Conservation (phyloP, 805 yeast species). For the Barnettozyma botsteinii region DNA sequence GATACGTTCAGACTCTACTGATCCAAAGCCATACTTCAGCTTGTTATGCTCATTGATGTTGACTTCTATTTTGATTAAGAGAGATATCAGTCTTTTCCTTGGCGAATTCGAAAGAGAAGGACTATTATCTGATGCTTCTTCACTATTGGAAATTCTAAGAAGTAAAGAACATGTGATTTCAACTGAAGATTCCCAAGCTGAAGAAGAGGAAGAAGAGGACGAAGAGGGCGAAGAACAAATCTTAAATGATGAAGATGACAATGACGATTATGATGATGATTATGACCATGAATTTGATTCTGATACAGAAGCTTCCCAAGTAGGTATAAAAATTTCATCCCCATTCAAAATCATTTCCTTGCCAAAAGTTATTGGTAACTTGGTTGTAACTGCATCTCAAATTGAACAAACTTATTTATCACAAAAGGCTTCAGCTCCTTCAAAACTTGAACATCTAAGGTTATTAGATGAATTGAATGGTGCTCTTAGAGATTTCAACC, state of each 20-base stretch:
- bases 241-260: conserved; percentile 14
- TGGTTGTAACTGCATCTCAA: conserved; percentile 16
- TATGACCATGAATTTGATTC: conserved; percentile 15
- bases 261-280: conserved; percentile 21
- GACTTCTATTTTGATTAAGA: conserved; percentile 37
- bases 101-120: conserved; percentile 66
- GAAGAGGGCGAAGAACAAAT: conserved; percentile 25
- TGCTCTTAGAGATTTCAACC: conserved; percentile 11
- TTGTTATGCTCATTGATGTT: conserved; percentile 48
- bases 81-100: conserved; percentile 40
- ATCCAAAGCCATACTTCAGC: conserved; percentile 30
- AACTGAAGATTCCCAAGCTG: conserved; percentile 15
- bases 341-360: conserved; percentile 9
- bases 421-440: conserved; percentile 21
- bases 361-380: conserved; percentile 6
- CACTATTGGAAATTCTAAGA: conserved; percentile 27
- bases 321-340: not conserved
- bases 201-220: conserved; percentile 23
- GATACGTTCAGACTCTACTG: conserved; percentile 20
- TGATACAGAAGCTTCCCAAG: not conserved
- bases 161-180: conserved; percentile 9
- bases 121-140: conserved; percentile 44
- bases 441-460: conserved; percentile 25
- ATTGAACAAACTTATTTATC: conserved; percentile 28
- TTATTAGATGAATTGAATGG: conserved; percentile 24